Evolutionary conservation across 2,329 filamentous ascomycete genomes (phyloP), one percentile per base, ranked within the genome.

Genomic region (Malbranchea zuffiana): DNA sequence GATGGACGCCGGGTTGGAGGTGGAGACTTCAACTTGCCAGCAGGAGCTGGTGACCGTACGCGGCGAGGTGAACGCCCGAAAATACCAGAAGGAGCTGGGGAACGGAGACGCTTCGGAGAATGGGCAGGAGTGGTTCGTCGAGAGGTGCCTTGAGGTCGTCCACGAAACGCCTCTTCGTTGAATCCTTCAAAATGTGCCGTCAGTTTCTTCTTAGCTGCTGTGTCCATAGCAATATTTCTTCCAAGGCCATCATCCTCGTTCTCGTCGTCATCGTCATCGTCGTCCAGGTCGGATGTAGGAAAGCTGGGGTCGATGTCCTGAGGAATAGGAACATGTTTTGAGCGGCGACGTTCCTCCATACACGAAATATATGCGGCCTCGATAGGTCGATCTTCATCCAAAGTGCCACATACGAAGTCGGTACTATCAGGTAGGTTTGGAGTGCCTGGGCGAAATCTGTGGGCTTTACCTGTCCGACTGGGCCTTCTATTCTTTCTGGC

Each of bases 291-390:
- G 0, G 87, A 94, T 0, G 86, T 87, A 0, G 90, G 90, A 57
- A 98, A 98, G 53, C 87, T 95, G 1, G 90, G 90, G 53, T 98
- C 90, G 42, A 95, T 93, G 50, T 96, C 90, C 55, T 96, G 90
- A n/a, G 90, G 88, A 19, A 88, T 84, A 19, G 75, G 57, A 44
- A 81, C 78, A 43, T 87, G 80, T 63, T 87, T 94, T 47, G 80
- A 78, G 31, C 79, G 79, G 49, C 86, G 80, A 47, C 82, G 79
- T 38, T 83, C 78, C 51, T 87, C 82, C 40, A 92, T 71, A 50
- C 82, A 85, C 2, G 83, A 82, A 39, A 93, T 72, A 57, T 95
- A 98, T 1, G 85, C 88, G 48, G 87, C 85, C 56, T 98, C 90
- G n/a, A 96, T 64, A 2, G 86, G 85, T 29, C 85, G 78, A 53